Base-by-base conservation (phyloP, 352 stramenopile species). In the Pythium pyrilobum region DNA sequence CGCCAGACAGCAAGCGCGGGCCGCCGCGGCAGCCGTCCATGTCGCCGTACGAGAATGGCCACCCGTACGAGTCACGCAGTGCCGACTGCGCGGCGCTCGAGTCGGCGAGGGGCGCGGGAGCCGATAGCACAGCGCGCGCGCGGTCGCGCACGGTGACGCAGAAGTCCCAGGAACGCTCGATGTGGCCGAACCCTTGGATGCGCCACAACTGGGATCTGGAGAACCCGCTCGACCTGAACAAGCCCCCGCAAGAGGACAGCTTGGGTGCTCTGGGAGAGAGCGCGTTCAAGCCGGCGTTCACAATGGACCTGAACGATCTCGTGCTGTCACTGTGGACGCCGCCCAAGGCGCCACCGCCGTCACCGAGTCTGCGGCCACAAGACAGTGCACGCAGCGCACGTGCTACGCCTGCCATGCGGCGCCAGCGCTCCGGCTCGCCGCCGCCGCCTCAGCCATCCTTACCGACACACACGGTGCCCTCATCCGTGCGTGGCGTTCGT, bases 181-280 rank as follows among this genome's bases (percentile, higher is more conserved):
- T 51, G 49, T 68, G 60, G 60, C 60, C 60, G 16, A 60, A 56
- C 32, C 60, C 60, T 15, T 64, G 53, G 60, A 36, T 68, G 21
- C 53, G 53, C 10, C 6, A 20, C 0, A 21, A 58, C 3, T 68
- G 60, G 60, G 32, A 68, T 33, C 52, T 48, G 11, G 40, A 59
- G 36, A n/a, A 55, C 21, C 54, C 60, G n/a, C 42, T 68, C 18
- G 50, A 68, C 43, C 28, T 68, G 28, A 68, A 68, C 54, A 62
- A 52, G 39, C n/a, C 59, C 3, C 16, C 33, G 2, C n/a, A 23
- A 16, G 18, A 40, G 16, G 44, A 52, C 16, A 2, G 25, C n/a
- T n/a, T n/a, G n/a, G n/a, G n/a, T n/a, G n/a, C n/a, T n/a, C n/a
- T n/a, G n/a, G n/a, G n/a, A 3, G 45, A 54, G 4, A 32, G 21